Percentiles rank a stretch among this genome's conserved stretches.
phyloP scores from a whole-genome alignment of 2,329 filamentous ascomycete genomes.

The Fusarium nelsonii region DNA sequence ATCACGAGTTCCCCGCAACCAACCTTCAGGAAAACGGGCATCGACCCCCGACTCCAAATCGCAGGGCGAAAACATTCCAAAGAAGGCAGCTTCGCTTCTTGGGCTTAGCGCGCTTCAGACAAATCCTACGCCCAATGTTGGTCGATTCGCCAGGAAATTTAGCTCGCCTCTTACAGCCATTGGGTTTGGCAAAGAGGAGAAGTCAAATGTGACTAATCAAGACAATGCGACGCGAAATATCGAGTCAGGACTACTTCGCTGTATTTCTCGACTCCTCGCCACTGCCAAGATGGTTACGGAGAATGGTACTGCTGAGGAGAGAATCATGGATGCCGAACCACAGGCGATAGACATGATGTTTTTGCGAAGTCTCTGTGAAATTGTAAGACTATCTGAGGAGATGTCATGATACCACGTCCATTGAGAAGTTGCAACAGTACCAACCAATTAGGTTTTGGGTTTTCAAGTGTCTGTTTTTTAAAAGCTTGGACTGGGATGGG shows the following conservation, averaged over 20 bases:
- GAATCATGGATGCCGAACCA: constrained; percentile 48
- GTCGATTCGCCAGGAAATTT: constrained; percentile 45
- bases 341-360: constrained; percentile 55
- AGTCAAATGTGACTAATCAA: constrained; percentile 39
- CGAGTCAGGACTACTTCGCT: constrained; percentile 63
- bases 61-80: constrained; percentile 57
- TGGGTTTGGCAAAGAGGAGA: constrained; percentile 47
- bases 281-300: constrained; percentile 59
- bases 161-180: constrained; percentile 46
- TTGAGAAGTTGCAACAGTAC: background rate
- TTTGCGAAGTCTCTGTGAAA: constrained; percentile 58
- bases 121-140: constrained; percentile 36
- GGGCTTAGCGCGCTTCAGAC: constrained; percentile 56
- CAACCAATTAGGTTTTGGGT: background rate
- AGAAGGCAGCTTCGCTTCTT: constrained; percentile 65
- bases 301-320: constrained; percentile 48
- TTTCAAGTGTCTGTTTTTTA: background rate
- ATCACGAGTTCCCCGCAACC: constrained; percentile 49
- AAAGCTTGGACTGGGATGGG: constrained; percentile 17
- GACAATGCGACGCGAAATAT: constrained; percentile 59
- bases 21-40: constrained; percentile 34
- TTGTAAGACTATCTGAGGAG: constrained; percentile 57
- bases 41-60: constrained; percentile 39
- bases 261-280: constrained; percentile 63
- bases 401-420: constrained; percentile 1